Conservation (phyloP, 2,329 filamentous ascomycete genomes). For the Fusarium fujikuroi region DNA sequence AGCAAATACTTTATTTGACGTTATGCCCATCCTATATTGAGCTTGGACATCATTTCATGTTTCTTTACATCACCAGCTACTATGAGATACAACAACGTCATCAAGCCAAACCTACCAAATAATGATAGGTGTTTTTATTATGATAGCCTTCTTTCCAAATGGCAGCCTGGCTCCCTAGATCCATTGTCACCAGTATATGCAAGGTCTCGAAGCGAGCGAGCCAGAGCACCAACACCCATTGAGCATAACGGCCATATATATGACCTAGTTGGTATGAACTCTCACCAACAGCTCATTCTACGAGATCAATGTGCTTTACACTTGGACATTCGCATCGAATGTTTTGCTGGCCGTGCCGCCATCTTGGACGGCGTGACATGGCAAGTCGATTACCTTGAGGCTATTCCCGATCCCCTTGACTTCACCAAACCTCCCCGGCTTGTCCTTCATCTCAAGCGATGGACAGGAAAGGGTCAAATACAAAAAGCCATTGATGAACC, state of each 20-base stretch:
- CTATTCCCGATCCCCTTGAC: neutral
- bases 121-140: fast-evolving
- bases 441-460: neutral
- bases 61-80: neutral
- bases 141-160: fast-evolving
- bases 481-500: neutral
- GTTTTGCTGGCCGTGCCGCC: neutral
- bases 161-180: neutral
- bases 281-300: neutral
- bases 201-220: neutral
- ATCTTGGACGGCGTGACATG: neutral
- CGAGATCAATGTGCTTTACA: neutral
- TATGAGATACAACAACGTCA: neutral
- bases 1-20: neutral
- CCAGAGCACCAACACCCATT: neutral
- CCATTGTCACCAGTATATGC: neutral
- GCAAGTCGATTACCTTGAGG: neutral
- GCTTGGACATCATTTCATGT: no score
- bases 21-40: neutral
- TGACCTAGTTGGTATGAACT: neutral
- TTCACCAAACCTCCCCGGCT: neutral
- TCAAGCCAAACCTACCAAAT: neutral
- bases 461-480: fast-evolving
- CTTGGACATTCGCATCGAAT: neutral
- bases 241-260: neutral